phyloP scores from a whole-genome alignment of 1,284 basidiomycete species.

The Cryptococcus jaspeensis region DNA sequence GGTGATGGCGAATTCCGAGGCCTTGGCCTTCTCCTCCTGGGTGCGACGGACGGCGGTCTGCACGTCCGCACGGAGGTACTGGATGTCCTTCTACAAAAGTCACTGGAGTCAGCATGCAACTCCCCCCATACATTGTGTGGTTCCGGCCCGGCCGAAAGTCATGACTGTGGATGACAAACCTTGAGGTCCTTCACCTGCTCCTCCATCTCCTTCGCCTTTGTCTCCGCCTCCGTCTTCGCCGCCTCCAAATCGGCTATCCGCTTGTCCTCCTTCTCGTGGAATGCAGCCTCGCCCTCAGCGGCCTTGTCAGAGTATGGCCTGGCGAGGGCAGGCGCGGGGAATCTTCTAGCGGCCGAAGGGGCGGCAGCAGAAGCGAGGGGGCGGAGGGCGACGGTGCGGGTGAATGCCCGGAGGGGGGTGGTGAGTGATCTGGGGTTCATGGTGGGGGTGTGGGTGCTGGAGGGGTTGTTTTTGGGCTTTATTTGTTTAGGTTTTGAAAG shows the following conservation, averaged over 20 bases:
- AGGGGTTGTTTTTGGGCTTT: neutral
- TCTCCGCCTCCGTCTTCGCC: conserved; percentile 26
- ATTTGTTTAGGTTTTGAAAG: neutral
- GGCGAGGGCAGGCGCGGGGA: conserved; percentile 1
- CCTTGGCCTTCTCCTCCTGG: conserved; percentile 85
- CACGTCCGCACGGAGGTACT: conserved; percentile 90
- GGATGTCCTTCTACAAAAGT: conserved; percentile 66
- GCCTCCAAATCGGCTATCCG: conserved; percentile 10
- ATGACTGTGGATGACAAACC: conserved; percentile 19
- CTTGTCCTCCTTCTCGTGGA: conserved; percentile 18
- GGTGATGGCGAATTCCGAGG: conserved; percentile 88
- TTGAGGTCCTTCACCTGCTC: conserved; percentile 41
- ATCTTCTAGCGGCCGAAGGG: neutral
- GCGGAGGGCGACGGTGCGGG: conserved; percentile 12
- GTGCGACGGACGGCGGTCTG: conserved; percentile 90
- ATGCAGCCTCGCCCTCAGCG: conserved; percentile 5
- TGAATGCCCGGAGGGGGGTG: conserved; percentile 11
- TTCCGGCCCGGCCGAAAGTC: neutral
- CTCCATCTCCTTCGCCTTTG: conserved; percentile 30
- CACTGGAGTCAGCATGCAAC: conserved; percentile 1
- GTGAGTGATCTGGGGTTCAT: conserved; percentile 15
- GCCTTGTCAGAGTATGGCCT: conserved; percentile 22
- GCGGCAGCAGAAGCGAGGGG: conserved; percentile 1
- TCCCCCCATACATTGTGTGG: neutral
- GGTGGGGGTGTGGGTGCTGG: neutral